Evolutionary conservation across 495 filamentous ascomycete species (phyloP).

Genomic region (Pyrenopolyporus hunteri): DNA sequence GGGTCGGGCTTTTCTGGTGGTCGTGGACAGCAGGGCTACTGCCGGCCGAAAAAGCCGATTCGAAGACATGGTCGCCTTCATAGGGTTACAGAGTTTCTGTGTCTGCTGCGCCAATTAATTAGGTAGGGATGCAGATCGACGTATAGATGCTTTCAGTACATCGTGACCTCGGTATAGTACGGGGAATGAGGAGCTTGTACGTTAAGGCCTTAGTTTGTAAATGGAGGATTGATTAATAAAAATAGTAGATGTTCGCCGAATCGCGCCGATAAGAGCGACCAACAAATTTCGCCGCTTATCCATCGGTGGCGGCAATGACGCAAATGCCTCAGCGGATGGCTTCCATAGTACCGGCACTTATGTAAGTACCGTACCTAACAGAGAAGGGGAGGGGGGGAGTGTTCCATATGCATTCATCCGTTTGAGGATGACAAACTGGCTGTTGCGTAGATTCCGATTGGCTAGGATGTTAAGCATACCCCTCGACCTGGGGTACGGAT

Average conservation of each 20-base stretch:
- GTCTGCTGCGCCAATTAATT: not conserved
- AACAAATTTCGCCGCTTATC: conserved; percentile 34
- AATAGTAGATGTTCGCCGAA: conserved; percentile 18
- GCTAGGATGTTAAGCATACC: not conserved
- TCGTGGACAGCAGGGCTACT: conserved; percentile 31
- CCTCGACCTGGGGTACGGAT: no score
- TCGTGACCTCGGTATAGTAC: no score
- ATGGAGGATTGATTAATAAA: conserved; percentile 11
- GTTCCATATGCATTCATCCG: not conserved
- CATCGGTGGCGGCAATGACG: conserved; percentile 39
- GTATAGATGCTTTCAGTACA: no score
- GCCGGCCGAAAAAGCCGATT: conserved; percentile 36
- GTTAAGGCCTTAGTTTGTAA: no score
- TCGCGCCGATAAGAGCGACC: conserved; percentile 32
- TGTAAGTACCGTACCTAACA: no score
- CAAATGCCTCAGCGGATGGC: conserved; percentile 6
- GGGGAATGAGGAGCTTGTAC: no score
- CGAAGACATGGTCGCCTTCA: conserved; percentile 32
- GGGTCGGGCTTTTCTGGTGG: conserved; percentile 26
- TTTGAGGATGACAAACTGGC: conserved; percentile 1
- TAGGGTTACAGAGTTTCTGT: not conserved
- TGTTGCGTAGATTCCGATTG: not conserved
- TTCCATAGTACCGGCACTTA: no score
- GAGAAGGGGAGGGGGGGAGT: no score
- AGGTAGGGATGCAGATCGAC: no score